phyloP scores from a whole-genome alignment of 192 early-diverging fungal species.

The Fimicolochytrium jonesii region DNA sequence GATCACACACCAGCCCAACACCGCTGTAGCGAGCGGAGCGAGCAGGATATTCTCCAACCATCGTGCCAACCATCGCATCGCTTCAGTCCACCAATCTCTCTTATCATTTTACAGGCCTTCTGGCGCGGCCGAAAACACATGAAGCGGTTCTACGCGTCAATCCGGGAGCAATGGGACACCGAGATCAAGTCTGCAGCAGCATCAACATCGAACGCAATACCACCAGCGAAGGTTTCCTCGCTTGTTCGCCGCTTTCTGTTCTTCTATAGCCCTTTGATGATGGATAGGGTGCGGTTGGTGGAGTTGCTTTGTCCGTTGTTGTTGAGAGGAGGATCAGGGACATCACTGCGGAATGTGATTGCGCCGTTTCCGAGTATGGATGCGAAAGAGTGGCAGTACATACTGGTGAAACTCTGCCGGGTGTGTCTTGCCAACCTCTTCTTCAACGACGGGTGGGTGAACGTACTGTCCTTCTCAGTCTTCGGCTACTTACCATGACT shows the following conservation, averaged over 20 bases:
- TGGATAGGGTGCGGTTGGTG: neutral
- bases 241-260: constrained; percentile 6
- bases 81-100: too few species aligned
- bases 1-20: too few species aligned
- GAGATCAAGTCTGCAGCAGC: too few species aligned
- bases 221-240: too few species aligned
- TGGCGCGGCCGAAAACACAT: constrained; percentile 50
- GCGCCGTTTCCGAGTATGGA: too few species aligned
- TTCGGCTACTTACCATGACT: too few species aligned
- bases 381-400: neutral
- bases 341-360: too few species aligned
- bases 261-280: neutral
- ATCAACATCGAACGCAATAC: too few species aligned
- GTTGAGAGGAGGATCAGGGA: too few species aligned
- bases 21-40: too few species aligned
- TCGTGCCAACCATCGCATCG: too few species aligned
- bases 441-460: constrained; percentile 24
- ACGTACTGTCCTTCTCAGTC: constrained; percentile 13
- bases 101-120: constrained; percentile 43
- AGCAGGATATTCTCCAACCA: too few species aligned
- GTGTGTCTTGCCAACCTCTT: constrained; percentile 23
- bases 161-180: constrained; percentile 4
- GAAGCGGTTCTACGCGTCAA: constrained; percentile 10
- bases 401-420: constrained; percentile 14
- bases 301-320: neutral